Percentiles rank a stretch among this genome's conserved stretches.
Evolutionary conservation across 164 flowering plant species (phyloP).

Genomic region (Nymphaea thermarum): DNA sequence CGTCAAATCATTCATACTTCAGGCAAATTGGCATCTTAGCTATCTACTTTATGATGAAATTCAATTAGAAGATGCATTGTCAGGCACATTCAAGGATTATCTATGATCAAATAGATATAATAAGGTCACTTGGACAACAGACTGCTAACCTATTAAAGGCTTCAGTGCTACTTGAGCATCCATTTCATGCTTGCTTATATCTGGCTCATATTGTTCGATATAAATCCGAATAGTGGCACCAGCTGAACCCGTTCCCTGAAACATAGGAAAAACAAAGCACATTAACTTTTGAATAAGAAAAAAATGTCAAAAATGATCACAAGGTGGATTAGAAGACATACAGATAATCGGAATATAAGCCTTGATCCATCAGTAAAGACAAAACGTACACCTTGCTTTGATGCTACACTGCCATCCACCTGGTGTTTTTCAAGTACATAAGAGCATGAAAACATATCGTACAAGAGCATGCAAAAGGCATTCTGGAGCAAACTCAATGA

Average conservation of each 20-base stretch:
- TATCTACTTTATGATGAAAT: neutral
- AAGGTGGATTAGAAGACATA: constrained; percentile 14
- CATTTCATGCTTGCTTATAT: constrained; percentile 62
- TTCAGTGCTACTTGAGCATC: constrained; percentile 91
- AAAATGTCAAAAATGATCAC: neutral
- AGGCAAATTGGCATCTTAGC: neutral
- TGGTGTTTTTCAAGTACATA: constrained; percentile 8
- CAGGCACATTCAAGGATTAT: too few species aligned
- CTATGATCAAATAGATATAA: neutral
- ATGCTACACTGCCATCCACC: constrained; percentile 91
- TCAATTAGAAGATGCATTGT: too few species aligned
- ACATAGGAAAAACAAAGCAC: neutral
- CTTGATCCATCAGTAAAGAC: constrained; percentile 96
- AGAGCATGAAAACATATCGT: neutral
- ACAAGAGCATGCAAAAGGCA: constrained; percentile 1
- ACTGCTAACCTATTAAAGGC: constrained; percentile 69
- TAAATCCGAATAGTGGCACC: constrained; percentile 90
- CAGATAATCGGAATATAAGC: constrained; percentile 90
- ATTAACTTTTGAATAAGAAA: neutral
- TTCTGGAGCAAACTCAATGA: neutral
- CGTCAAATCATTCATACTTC: neutral
- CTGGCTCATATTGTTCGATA: constrained; percentile 89
- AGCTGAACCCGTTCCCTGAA: constrained; percentile 96
- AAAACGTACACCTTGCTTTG: constrained; percentile 92
- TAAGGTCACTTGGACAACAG: neutral